phyloP scores from a whole-genome alignment of 192 early-diverging fungal species.

The Kappamyces sp. region DNA sequence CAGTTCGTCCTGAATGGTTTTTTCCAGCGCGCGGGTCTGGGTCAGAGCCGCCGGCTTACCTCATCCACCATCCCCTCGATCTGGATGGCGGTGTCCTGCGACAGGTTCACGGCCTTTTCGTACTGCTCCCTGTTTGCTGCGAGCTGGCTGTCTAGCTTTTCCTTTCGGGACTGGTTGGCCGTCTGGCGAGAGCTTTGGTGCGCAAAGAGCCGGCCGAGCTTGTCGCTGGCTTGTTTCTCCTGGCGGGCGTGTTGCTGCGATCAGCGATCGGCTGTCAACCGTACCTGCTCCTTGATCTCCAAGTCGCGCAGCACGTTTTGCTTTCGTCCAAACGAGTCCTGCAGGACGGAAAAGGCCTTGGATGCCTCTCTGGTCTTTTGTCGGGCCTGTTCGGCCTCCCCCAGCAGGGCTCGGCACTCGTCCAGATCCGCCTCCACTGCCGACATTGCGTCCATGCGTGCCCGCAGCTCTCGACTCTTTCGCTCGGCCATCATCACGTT shows the following conservation, averaged over 20 bases:
- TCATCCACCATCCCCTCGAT: no score
- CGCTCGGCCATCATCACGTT: slow-evolving; percentile 42
- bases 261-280: background rate
- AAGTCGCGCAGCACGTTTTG: slow-evolving; percentile 31
- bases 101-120: no score
- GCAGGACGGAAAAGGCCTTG: slow-evolving; percentile 21
- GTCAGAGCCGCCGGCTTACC: no score
- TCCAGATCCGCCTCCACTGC: slow-evolving; percentile 52
- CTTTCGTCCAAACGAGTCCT: slow-evolving; percentile 37
- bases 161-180: no score
- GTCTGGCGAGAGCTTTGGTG: slow-evolving; percentile 21
- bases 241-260: slow-evolving; percentile 40
- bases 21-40: no score
- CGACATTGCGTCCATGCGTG: slow-evolving; percentile 50
- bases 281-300: slow-evolving; percentile 35
- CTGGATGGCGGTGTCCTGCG: no score
- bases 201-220: slow-evolving; percentile 35
- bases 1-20: no score
- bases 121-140: no score
- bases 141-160: no score
- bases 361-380: slow-evolving; percentile 40
- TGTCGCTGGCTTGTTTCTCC: slow-evolving; percentile 37
- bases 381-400: slow-evolving; percentile 55
- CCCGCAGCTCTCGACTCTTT: slow-evolving; percentile 45
- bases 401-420: slow-evolving; percentile 51